phyloP scores from a whole-genome alignment of 2,329 filamentous ascomycete genomes.

The Botrytis galanthina region DNA sequence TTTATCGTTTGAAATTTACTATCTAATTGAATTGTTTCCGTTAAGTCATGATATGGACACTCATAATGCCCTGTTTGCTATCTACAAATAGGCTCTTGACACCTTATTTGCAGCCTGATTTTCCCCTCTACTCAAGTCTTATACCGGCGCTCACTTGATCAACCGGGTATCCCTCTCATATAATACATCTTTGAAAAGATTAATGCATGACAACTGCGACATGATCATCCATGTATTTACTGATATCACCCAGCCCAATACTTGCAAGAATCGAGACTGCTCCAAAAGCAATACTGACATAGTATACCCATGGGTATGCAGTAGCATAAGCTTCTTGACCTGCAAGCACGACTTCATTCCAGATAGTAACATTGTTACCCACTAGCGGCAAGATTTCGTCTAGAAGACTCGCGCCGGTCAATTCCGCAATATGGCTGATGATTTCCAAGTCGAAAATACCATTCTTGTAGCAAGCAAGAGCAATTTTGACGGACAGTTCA shows the following conservation, averaged over 20 bases:
- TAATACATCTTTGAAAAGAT: not conserved
- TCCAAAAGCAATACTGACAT: slow-evolving; percentile 61
- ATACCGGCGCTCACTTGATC: not conserved
- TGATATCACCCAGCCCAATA: slow-evolving; percentile 58
- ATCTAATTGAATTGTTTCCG: not conserved
- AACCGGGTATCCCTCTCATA: not conserved
- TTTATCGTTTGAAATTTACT: not conserved
- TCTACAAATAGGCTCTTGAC: not conserved
- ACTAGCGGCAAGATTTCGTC: slow-evolving; percentile 54
- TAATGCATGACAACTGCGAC: slow-evolving; percentile 45
- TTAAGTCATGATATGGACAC: not conserved
- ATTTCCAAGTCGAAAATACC: slow-evolving; percentile 39
- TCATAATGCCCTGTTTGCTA: not conserved
- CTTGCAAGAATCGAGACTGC: slow-evolving; percentile 54
- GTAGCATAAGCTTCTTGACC: slow-evolving; percentile 56
- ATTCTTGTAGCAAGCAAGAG: slow-evolving; percentile 24
- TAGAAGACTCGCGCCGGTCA: slow-evolving; percentile 53
- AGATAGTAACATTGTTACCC: slow-evolving; percentile 48
- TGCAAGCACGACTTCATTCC: slow-evolving; percentile 52
- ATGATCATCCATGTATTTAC: slow-evolving; percentile 56
- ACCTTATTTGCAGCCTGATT: not conserved
- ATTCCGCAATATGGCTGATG: slow-evolving; percentile 50
- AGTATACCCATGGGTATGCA: slow-evolving; percentile 61
- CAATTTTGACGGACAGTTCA: slow-evolving; percentile 32
- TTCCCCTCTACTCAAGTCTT: not conserved